A percentile compares a stretch with the other conserved stretches of the same genome.
Conservation (phyloP, 306 rosid species). For the Cucumis hystrix region DNA sequence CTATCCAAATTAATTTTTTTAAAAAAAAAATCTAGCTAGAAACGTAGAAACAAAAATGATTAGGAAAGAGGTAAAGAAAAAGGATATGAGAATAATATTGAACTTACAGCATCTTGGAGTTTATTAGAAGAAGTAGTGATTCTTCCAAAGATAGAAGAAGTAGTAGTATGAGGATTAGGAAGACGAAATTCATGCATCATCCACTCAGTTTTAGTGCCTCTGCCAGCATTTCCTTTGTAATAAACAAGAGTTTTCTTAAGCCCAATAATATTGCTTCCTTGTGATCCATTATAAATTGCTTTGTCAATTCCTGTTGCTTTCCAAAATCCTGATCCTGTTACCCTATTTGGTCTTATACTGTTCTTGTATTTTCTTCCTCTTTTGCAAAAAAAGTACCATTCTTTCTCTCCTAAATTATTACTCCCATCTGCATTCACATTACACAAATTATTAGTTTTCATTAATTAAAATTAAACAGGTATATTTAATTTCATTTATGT, state of each 20-base stretch:
- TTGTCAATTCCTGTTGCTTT: constrained; percentile 32
- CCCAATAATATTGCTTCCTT: constrained; percentile 30
- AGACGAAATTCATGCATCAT: constrained; percentile 99
- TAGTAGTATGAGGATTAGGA: constrained; percentile 9
- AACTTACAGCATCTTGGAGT: constrained; percentile 55
- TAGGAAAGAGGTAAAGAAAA: not conserved
- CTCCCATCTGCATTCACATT: constrained; percentile 5
- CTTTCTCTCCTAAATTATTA: constrained; percentile 18
- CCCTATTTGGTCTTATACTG: constrained; percentile 28
- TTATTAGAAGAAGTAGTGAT: not conserved
- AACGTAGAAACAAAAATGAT: no score
- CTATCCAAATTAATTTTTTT: no score
- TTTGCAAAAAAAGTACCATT: constrained; percentile 27
- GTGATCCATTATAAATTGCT: constrained; percentile 11
- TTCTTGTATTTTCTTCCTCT: constrained; percentile 28
- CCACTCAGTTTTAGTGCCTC: constrained; percentile 94
- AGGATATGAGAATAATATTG: not conserved
- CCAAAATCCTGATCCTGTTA: constrained; percentile 26
- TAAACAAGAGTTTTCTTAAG: constrained; percentile 84
- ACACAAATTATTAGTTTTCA: no score
- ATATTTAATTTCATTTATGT: no score
- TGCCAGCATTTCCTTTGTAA: constrained; percentile 77
- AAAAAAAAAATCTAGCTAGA: no score
- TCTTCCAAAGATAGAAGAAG: not conserved
- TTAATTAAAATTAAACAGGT: no score